Conservation (phyloP, 495 filamentous ascomycete species). For the Penicillium simplicissimum region DNA sequence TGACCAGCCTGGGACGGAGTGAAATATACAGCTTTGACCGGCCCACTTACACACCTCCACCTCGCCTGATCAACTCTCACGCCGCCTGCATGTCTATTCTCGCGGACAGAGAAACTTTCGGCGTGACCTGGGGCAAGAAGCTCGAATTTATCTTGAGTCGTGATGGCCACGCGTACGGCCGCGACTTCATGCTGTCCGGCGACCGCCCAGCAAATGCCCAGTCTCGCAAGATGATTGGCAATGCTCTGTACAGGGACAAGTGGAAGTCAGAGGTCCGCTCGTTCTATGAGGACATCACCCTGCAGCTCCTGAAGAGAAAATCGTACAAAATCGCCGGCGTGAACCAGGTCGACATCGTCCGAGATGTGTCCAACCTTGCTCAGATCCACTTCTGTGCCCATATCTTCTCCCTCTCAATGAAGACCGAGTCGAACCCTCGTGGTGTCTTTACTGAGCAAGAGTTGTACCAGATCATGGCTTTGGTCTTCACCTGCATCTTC, state of each 20-base stretch:
- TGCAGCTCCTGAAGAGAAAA: slow-evolving; percentile 50
- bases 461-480: slow-evolving; percentile 58
- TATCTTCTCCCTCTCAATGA: slow-evolving; percentile 64
- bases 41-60: slow-evolving; percentile 37
- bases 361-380: slow-evolving; percentile 62
- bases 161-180: slow-evolving; percentile 41
- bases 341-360: slow-evolving; percentile 64
- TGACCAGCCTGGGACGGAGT: slow-evolving; percentile 44
- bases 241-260: slow-evolving; percentile 50
- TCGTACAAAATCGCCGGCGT: slow-evolving; percentile 52
- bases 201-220: slow-evolving; percentile 48
- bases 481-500: slow-evolving; percentile 64
- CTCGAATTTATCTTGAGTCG: slow-evolving; percentile 52
- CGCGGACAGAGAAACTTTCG: slow-evolving; percentile 51
- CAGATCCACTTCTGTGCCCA: slow-evolving; percentile 61
- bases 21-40: slow-evolving; percentile 54
- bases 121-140: slow-evolving; percentile 56
- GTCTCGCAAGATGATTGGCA: slow-evolving; percentile 49
- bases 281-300: slow-evolving; percentile 56
- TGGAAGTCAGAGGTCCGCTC: slow-evolving; percentile 52
- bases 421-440: slow-evolving; percentile 57
- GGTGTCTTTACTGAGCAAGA: slow-evolving; percentile 59
- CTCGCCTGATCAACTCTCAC: slow-evolving; percentile 50
- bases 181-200: slow-evolving; percentile 57
- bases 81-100: slow-evolving; percentile 51